These are phyloP conservation scores for Ascochyta fabae DNA, from an alignment of 2,329 filamentous ascomycete genomes.

Conservation along the genomic window DNA sequence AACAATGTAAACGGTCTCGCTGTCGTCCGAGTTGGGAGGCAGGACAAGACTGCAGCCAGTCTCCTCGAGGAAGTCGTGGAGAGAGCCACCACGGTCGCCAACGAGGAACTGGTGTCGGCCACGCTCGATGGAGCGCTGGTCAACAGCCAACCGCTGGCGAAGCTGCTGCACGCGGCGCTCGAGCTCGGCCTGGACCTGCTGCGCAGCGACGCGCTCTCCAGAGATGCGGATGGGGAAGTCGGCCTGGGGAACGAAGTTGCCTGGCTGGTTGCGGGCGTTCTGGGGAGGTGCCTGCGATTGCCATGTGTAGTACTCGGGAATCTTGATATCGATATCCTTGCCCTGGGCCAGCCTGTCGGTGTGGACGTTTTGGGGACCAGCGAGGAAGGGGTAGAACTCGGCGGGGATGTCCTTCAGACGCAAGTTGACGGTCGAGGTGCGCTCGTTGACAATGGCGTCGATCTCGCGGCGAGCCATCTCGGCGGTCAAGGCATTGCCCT, in stretches of 20 bases:
- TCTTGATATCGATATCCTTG: slow-evolving; percentile 78
- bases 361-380: slow-evolving; percentile 74
- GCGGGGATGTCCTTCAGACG: slow-evolving; percentile 84
- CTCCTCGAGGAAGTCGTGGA: slow-evolving; percentile 85
- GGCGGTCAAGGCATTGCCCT: slow-evolving; percentile 88
- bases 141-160: slow-evolving; percentile 74
- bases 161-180: slow-evolving; percentile 80
- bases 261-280: slow-evolving; percentile 67
- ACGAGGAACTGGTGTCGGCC: slow-evolving; percentile 95
- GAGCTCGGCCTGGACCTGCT: slow-evolving; percentile 79
- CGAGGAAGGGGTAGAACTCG: slow-evolving; percentile 95
- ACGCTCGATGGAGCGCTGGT: slow-evolving; percentile 81
- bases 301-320: slow-evolving; percentile 83
- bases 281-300: slow-evolving; percentile 70
- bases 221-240: slow-evolving; percentile 83
- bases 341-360: slow-evolving; percentile 72
- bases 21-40: slow-evolving; percentile 75
- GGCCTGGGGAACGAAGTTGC: slow-evolving; percentile 72
- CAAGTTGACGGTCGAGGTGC: slow-evolving; percentile 79
- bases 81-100: slow-evolving; percentile 77
- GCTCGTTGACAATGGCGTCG: slow-evolving; percentile 84
- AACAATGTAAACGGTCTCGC: slow-evolving; percentile 83
- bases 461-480: slow-evolving; percentile 85
- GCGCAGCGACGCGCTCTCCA: slow-evolving; percentile 83
- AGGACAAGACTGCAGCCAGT: slow-evolving; percentile 90